Evolutionary conservation across 2,329 filamentous ascomycete species (phyloP), one percentile per base, ranked within the genome.

Genomic region (Hawksworthiomyces lignivorus): DNA sequence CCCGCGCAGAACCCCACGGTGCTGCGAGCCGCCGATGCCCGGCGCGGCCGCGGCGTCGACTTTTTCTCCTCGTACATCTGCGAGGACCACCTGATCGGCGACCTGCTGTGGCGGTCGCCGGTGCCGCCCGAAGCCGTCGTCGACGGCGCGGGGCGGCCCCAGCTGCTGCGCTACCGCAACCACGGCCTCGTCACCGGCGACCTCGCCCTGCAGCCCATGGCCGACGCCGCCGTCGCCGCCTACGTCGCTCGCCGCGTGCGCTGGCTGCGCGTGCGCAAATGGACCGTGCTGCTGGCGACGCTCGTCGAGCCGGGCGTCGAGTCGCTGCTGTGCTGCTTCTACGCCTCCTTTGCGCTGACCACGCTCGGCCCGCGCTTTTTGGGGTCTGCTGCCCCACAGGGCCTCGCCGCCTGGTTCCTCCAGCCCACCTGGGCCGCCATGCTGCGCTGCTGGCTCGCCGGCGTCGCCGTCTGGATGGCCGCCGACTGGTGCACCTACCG

Each of bases 51-150:
- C 0, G 94, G 92, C 0, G 82, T 98, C 50, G 88, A 97, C 62
- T 89, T 82, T 63, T 98, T 98, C 64, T 94, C 87, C 3, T 75
- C 87, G 50, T 94, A 95, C 57, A 97, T 98, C 56, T 98, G 92
- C 66, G 94, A 98, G 60, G 92, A 98, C 57, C 92, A 98, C 56
- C 69, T 96, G 19, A 95, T 98, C 41, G 90, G 90, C 11, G 92
- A 98, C 52, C 66, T 92, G 1, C 72, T 98, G 5, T 98, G 89
- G 88, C 80, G 80, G 42, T 73, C 77, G n/a, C 56, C 64, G 3
- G 62, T 84, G 5, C 72, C 75, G 0, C 31, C 19, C 4, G 20
- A 12, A 3, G 4, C 4, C 18, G 11, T 11, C 32, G 11, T 4
- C 32, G 19, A 5, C n/a, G n/a, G n/a, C n/a, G n/a, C n/a, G n/a